Evolutionary conservation across 2,329 filamentous ascomycete genomes (phyloP).

Genomic region (Paecilomyces niveus): DNA sequence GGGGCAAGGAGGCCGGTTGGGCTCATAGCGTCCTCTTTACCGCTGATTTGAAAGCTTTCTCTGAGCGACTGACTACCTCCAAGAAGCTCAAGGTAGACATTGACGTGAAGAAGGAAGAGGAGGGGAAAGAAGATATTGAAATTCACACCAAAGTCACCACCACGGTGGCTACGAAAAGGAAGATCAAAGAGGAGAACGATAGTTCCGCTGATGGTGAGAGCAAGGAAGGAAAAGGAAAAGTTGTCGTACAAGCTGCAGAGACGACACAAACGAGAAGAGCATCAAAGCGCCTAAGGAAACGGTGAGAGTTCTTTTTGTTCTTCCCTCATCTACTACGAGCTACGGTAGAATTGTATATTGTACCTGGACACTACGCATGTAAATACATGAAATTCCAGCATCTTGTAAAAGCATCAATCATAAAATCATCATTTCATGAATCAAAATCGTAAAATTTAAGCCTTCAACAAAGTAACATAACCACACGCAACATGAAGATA

Average conservation of each 20-base stretch:
- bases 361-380: neutral
- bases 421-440: neutral
- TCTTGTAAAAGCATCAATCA: neutral
- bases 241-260: constrained; percentile 8
- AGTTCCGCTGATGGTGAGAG: neutral
- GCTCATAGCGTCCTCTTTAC: constrained; percentile 96
- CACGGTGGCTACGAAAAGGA: constrained; percentile 16
- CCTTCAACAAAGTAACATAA: neutral
- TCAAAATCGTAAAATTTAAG: neutral
- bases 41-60: constrained; percentile 80
- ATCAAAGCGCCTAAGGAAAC: neutral
- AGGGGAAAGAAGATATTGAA: constrained; percentile 18
- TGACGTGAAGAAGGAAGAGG: constrained; percentile 22
- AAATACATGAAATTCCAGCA: neutral
- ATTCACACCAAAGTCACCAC: constrained; percentile 21
- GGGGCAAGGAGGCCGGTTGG: constrained; percentile 94
- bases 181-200: constrained; percentile 13
- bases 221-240: constrained; percentile 5
- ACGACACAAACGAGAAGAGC: neutral
- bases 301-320: neutral
- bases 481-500: neutral
- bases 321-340: neutral
- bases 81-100: constrained; percentile 30
- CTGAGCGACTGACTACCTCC: constrained; percentile 50
- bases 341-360: neutral